Evolutionary conservation across 352 stramenopile species (phyloP), one percentile per base, ranked within the genome.

Genomic region (Thraustochytrium striatum): DNA sequence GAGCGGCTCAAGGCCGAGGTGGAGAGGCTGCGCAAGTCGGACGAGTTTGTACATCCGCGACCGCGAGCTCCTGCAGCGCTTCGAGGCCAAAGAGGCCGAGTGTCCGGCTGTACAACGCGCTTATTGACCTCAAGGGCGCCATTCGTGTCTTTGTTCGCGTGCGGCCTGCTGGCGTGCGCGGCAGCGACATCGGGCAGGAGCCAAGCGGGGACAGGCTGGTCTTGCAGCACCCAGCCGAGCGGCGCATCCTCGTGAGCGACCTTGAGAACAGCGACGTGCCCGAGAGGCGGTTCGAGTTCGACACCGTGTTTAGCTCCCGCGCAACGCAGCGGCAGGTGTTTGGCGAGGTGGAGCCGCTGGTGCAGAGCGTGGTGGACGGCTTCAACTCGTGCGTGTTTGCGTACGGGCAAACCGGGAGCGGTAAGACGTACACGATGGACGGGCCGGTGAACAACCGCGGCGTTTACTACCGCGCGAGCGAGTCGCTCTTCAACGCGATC

Each of bases 141-240:
- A 95, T 96, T 55, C 89, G 91, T 2, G 91, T 95, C 0, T 95
- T 95, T 69, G 94, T 90, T 53, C 89, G 91, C 25, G 89, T 96
- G 5, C 88, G 91, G 2, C 91, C 91, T 39, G n/a, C n/a, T n/a
- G n/a, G n/a, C n/a, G n/a, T n/a, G n/a, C n/a, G n/a, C n/a, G n/a
- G n/a, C n/a, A n/a, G n/a, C n/a, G n/a, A n/a, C n/a, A n/a, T n/a
- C n/a, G n/a, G n/a, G n/a, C n/a, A n/a, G n/a, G n/a, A n/a, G n/a
- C 62, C 62, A 28, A 73, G 47, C 13, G 53, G 50, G 13, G 59
- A 70, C 9, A 41, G 36, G 39, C 39, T 73, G 25, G 52, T 79
- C 7, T 11, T 79, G 19, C 33, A 62, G 9, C 72, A 33, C 39
- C 69, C 69, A 16, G 47, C 72, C 13, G 53, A 79, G 1, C 21